phyloP scores from a whole-genome alignment of 306 rosid genomes.

The Luffa acutangula region DNA sequence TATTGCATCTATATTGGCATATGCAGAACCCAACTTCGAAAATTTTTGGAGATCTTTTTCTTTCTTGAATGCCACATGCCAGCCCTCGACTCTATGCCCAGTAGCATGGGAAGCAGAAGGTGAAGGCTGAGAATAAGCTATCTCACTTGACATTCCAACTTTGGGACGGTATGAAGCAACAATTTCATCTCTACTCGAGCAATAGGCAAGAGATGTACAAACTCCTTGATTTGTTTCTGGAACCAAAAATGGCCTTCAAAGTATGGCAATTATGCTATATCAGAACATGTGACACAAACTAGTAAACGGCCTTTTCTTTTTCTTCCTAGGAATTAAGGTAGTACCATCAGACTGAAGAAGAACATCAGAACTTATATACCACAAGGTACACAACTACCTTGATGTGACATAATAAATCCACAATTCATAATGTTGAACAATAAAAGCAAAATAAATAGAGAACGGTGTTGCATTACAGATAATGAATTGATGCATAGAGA shows the following conservation, averaged over 20 bases:
- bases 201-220: conserved; percentile 76
- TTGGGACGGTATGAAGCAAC: conserved; percentile 82
- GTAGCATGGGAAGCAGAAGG: conserved; percentile 27
- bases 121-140: conserved; percentile 31
- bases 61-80: conserved; percentile 46
- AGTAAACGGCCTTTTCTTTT: neutral
- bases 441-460: neutral
- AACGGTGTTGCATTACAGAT: neutral
- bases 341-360: neutral
- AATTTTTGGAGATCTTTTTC: conserved; percentile 17
- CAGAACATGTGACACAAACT: conserved; percentile 5
- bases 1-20: conserved; percentile 42
- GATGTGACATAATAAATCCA: neutral
- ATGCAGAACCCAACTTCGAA: conserved; percentile 36
- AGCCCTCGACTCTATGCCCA: conserved; percentile 59
- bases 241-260: conserved; percentile 60
- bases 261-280: conserved; percentile 5
- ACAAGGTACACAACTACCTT: neutral
- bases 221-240: conserved; percentile 69
- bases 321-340: neutral
- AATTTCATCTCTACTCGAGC: conserved; percentile 55
- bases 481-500: neutral
- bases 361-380: neutral
- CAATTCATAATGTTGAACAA: neutral
- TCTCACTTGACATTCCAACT: conserved; percentile 32